These are phyloP conservation scores for Aureobasidium subglaciale DNA, from an alignment of 2,329 filamentous ascomycete genomes.

Conservation along the genomic window DNA sequence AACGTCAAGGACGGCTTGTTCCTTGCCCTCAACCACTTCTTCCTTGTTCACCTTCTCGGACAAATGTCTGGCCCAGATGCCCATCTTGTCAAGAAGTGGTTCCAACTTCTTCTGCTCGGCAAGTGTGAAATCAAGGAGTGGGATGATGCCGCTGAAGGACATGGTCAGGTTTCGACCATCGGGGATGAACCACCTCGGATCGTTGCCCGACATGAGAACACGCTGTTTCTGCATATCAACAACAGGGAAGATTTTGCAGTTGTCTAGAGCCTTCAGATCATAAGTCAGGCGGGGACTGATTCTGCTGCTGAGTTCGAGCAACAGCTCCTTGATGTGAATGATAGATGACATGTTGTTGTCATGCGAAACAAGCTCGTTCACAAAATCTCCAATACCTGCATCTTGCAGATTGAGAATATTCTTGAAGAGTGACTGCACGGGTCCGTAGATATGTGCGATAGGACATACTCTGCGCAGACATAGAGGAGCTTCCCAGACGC, in stretches of 20 bases:
- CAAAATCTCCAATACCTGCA: neutral
- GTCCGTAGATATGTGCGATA: neutral
- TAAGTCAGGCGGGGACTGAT: neutral
- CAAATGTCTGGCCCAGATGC: neutral
- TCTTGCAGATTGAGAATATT: neutral
- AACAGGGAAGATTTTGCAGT: slow-evolving; percentile 7
- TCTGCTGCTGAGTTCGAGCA: neutral
- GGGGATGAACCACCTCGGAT: slow-evolving; percentile 4
- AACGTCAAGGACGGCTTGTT: neutral
- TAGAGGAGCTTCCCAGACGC: slow-evolving; percentile 4
- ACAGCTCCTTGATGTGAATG: neutral
- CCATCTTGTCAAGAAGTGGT: neutral
- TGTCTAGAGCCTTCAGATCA: neutral
- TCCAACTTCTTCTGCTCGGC: neutral
- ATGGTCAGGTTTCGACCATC: neutral
- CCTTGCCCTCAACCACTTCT: neutral
- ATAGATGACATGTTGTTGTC: neutral
- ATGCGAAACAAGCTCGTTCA: neutral
- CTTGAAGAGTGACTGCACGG: neutral
- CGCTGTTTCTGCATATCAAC: neutral
- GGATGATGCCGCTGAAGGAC: neutral
- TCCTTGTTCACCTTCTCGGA: neutral
- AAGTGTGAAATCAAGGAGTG: neutral
- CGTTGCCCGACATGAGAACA: neutral
- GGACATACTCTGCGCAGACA: neutral